Evolutionary conservation across 1,284 basidiomycete species (phyloP).

Genomic region (Leccinum fuscescens): DNA sequence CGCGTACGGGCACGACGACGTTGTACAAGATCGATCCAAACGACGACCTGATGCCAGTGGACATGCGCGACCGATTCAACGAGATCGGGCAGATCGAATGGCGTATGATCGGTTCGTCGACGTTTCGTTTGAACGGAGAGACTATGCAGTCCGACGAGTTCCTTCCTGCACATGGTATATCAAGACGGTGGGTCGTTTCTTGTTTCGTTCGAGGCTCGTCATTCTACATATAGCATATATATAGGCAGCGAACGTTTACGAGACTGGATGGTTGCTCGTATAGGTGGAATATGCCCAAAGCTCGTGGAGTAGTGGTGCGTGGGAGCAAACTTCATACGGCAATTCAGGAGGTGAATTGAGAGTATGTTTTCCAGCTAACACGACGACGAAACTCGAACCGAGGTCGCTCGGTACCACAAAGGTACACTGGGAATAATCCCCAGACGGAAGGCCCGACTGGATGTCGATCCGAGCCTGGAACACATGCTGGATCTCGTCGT

Average conservation of each 20-base stretch:
- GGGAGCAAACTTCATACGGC: too few relatives aligned
- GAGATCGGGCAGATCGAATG: conserved; percentile 28
- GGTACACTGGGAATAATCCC: conserved; percentile 18
- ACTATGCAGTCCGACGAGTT: conserved; percentile 26
- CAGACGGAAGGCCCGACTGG: conserved; percentile 29
- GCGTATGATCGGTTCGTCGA: conserved; percentile 25
- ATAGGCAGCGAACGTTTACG: too few relatives aligned
- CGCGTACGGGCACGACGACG: conserved; percentile 21
- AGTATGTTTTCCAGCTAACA: conserved; percentile 37
- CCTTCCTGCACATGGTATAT: conserved; percentile 26
- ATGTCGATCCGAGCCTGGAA: conserved; percentile 33
- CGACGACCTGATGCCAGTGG: conserved; percentile 13
- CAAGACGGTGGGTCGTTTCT: conserved; percentile 21
- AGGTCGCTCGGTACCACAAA: conserved; percentile 33
- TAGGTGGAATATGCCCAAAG: not conserved
- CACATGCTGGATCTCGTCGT: conserved; percentile 41
- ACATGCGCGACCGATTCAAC: conserved; percentile 32
- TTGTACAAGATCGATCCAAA: conserved; percentile 28
- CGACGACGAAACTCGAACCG: conserved; percentile 16
- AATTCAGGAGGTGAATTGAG: too few relatives aligned
- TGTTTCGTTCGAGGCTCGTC: not conserved
- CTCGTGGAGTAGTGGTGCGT: too few relatives aligned
- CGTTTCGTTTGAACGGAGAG: conserved; percentile 19
- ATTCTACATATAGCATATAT: too few relatives aligned
- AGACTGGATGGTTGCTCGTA: too few relatives aligned